Evolutionary conservation across 1,284 basidiomycete species (phyloP).

Genomic region (Microbotryomycetes sp.): DNA sequence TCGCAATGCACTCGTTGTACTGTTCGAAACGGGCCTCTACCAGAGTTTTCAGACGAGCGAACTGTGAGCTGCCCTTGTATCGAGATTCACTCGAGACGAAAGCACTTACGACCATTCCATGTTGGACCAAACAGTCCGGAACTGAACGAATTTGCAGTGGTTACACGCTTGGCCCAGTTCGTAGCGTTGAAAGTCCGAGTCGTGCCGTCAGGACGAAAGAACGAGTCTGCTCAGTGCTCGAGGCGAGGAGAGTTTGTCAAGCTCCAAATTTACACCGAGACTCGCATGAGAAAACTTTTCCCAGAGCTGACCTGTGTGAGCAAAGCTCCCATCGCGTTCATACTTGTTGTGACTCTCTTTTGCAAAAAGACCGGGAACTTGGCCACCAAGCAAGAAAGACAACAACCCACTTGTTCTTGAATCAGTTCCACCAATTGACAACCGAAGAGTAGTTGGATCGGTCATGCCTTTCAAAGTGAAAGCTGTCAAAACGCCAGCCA

Average conservation of each 20-base stretch:
- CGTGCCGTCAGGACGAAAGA: not conserved
- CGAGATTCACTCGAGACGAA: not conserved
- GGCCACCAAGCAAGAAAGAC: not conserved
- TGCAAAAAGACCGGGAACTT: constrained; percentile 1
- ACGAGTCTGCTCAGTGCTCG: not conserved
- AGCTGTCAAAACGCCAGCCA: not conserved
- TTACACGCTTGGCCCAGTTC: not conserved
- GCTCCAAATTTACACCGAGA: too few relatives aligned
- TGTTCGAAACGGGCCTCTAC: not conserved
- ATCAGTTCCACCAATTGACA: constrained; percentile 4
- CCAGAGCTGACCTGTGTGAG: not conserved
- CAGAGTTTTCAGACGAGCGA: too few relatives aligned
- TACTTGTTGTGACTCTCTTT: not conserved
- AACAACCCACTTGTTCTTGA: constrained; percentile 1
- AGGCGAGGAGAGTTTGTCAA: too few relatives aligned
- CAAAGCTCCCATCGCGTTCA: not conserved
- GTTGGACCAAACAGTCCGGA: not conserved
- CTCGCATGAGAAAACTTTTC: too few relatives aligned
- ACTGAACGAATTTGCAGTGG: not conserved
- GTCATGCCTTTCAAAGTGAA: not conserved
- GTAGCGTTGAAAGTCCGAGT: not conserved
- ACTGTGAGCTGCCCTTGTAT: too few relatives aligned
- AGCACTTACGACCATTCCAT: not conserved
- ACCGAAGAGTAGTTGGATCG: not conserved
- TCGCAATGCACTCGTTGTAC: constrained; percentile 3